phyloP scores from a whole-genome alignment of 768 basidiomycete species.

The Antrodiella citrinella region DNA sequence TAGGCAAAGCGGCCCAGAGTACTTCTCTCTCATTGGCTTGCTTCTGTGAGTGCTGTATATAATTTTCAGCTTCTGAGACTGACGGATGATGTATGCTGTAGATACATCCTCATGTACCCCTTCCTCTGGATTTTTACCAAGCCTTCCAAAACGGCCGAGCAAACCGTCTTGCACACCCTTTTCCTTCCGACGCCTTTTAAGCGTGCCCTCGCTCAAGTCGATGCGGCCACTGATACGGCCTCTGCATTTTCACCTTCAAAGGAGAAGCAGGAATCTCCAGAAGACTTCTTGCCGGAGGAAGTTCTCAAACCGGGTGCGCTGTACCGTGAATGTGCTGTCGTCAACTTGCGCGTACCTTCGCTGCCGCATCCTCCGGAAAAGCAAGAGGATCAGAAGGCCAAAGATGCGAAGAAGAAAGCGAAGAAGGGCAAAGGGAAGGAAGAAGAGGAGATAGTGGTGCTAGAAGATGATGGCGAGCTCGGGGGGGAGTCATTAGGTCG shows the following conservation, averaged over 20 bases:
- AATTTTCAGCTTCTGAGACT: background rate
- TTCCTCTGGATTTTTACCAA: constrained; percentile 64
- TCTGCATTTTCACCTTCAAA: constrained; percentile 13
- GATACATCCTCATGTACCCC: constrained; percentile 63
- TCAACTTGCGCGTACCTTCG: constrained; percentile 21
- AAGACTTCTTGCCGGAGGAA: constrained; percentile 33
- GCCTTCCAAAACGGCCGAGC: constrained; percentile 52
- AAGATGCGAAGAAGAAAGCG: constrained; percentile 14
- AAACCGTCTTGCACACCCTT: constrained; percentile 73
- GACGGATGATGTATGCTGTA: no score
- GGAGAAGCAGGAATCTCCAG: constrained; percentile 1
- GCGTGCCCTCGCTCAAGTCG: constrained; percentile 22
- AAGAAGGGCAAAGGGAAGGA: constrained; percentile 1
- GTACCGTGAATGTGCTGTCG: constrained; percentile 70
- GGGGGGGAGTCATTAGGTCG: constrained; percentile 64
- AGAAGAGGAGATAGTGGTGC: constrained; percentile 23
- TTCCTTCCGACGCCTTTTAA: constrained; percentile 80
- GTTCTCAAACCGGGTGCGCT: constrained; percentile 71
- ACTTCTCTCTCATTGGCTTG: constrained; percentile 35
- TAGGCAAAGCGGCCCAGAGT: constrained; percentile 26
- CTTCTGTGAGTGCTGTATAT: constrained; percentile 36
- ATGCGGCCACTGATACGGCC: constrained; percentile 21
- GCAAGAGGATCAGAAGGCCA: constrained; percentile 17
- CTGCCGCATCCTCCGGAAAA: constrained; percentile 13
- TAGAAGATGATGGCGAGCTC: constrained; percentile 59